phyloP scores from a whole-genome alignment of 805 yeast species.

The Ogataea wickerhamii region DNA sequence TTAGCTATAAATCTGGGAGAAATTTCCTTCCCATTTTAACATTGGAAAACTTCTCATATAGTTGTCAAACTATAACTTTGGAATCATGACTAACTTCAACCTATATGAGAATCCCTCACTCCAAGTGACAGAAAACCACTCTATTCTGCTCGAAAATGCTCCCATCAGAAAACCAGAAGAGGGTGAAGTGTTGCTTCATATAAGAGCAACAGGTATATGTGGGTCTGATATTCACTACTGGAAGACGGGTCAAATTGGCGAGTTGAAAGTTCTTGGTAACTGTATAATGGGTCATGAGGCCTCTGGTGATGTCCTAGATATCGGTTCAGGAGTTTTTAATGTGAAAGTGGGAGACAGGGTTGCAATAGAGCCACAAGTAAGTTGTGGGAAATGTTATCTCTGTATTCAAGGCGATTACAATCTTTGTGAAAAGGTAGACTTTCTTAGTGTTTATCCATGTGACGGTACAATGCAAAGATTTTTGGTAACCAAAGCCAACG shows the following conservation, averaged over 20 bases:
- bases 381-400: slow-evolving; percentile 42
- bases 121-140: slow-evolving; percentile 20
- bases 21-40: background rate
- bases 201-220: slow-evolving; percentile 68
- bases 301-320: slow-evolving; percentile 43
- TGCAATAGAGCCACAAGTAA: slow-evolving; percentile 53
- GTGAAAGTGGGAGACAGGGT: slow-evolving; percentile 46
- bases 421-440: slow-evolving; percentile 36
- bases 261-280: slow-evolving; percentile 34
- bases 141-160: slow-evolving; percentile 17
- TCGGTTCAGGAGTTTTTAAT: slow-evolving; percentile 46
- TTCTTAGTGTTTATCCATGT: slow-evolving; percentile 37
- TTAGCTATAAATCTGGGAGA: background rate
- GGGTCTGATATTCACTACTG: slow-evolving; percentile 73
- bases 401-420: slow-evolving; percentile 40
- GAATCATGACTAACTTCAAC: background rate
- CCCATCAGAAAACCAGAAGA: slow-evolving; percentile 28
- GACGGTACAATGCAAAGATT: slow-evolving; percentile 40
- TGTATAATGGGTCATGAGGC: slow-evolving; percentile 45
- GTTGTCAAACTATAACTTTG: background rate
- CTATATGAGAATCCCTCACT: slow-evolving; percentile 18
- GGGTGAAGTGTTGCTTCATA: slow-evolving; percentile 50
- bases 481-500: slow-evolving; percentile 26
- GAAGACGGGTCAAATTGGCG: slow-evolving; percentile 62
- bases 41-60: background rate